Conservation (phyloP, 441 rosid species). For the Corymbia calophylla region DNA sequence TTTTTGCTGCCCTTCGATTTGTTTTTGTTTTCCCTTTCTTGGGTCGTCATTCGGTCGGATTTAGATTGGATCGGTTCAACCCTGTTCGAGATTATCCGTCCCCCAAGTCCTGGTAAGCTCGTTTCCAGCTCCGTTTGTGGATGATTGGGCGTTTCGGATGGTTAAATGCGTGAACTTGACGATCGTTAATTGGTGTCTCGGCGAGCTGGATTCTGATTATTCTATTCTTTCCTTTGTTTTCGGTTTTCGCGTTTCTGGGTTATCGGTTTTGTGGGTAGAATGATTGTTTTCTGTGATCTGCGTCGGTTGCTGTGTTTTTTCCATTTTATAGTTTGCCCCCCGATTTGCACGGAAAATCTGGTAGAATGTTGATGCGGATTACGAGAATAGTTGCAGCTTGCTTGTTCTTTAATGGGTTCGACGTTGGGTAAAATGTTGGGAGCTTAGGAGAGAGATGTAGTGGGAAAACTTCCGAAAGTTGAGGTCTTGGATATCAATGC, state of each 20-base stretch:
- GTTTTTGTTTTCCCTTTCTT: neutral
- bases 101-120: neutral
- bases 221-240: neutral
- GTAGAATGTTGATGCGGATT: neutral
- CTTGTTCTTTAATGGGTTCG: neutral
- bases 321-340: neutral
- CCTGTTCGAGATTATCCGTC: neutral
- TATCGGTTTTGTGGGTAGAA: neutral
- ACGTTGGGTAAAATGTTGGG: neutral
- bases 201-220: neutral
- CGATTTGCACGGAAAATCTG: neutral
- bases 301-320: neutral
- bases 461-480: neutral
- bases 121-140: neutral
- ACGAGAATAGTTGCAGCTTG: neutral
- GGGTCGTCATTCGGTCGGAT: conserved; percentile 26
- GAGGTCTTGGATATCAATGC: neutral
- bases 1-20: neutral
- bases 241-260: neutral
- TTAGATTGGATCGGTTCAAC: neutral
- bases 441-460: neutral
- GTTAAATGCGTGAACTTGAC: neutral
- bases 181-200: neutral
- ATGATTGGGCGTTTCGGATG: neutral
- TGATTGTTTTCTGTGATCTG: neutral